Evolutionary conservation across 2,329 filamentous ascomycete species (phyloP), one percentile per base, ranked within the genome.

Genomic region (Fusarium caatingaense): DNA sequence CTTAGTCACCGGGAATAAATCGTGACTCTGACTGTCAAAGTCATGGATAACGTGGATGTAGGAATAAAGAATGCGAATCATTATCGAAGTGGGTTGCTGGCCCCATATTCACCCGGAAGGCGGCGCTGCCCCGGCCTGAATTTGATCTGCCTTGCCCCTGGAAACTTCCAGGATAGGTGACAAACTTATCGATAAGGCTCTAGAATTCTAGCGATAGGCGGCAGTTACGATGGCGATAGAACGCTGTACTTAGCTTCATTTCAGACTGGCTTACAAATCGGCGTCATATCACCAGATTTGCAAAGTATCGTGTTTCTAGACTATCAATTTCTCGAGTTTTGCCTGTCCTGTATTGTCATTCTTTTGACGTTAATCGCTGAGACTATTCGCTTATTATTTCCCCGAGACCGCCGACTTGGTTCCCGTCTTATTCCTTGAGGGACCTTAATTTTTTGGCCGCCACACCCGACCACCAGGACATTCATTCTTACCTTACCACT

Each of bases 191-290:
- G 62, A 65, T 65, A 65, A 65, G 47, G 18, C 30, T 13, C 27
- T 58, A 13, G 25, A 37, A 37, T 48, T 60, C 45, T 25, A 34
- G 41, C 16, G 18, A 50, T 40, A 13, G n/a, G 12, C 25, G 37
- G 20, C 8, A 47, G 18, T 25, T 16, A 25, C 21, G 30, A 50
- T 50, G n/a, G 40, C 23, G 23, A 63, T 48, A 28, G 37, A 64
- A 41, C 30, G n/a, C 20, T 46, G 46, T 44, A 23, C 10, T 42
- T 45, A 60, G 34, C 41, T 54, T 65, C 47, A 27, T 51, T 42
- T 60, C 55, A 40, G 48, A 58, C 54, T 47, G 51, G 71, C 66
- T 73, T 72, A 73, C 72, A 73, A 73, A 73, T 72, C 71, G 28
- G 15, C n/a, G 15, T 73, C 69, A 69, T 62, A 66, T 68, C 66